These are phyloP conservation scores for Xylariaceae sp. DNA, from an alignment of 2,329 filamentous ascomycete genomes.

Conservation along the genomic window DNA sequence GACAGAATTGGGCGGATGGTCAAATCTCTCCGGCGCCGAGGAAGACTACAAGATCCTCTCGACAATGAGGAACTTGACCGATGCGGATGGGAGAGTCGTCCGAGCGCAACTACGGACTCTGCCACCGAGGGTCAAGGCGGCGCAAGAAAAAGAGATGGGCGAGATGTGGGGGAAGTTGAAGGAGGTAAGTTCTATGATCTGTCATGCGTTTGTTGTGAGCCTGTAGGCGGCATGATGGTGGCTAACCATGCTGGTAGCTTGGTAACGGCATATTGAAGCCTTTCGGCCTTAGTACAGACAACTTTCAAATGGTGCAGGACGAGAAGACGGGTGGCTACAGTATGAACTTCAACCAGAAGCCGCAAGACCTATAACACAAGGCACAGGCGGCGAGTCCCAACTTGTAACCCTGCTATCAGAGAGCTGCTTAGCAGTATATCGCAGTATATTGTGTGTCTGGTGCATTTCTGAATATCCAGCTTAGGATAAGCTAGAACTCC, in stretches of 20 bases:
- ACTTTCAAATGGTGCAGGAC: slow-evolving; percentile 93
- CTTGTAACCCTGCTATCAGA: too few relatives aligned
- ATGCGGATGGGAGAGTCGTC: slow-evolving; percentile 72
- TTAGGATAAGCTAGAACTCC: neutral
- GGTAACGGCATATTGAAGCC: slow-evolving; percentile 92
- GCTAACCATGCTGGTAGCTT: slow-evolving; percentile 54
- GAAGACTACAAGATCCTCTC: slow-evolving; percentile 79
- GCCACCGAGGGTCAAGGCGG: slow-evolving; percentile 72
- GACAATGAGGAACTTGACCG: slow-evolving; percentile 63
- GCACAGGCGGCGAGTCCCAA: neutral
- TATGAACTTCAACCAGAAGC: slow-evolving; percentile 76
- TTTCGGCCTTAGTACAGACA: slow-evolving; percentile 91
- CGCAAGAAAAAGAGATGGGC: slow-evolving; percentile 84
- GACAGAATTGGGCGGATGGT: slow-evolving; percentile 77
- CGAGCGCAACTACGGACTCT: slow-evolving; percentile 68
- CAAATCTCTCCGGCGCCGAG: slow-evolving; percentile 75
- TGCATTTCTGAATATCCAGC: neutral
- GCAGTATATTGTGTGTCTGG: too few relatives aligned
- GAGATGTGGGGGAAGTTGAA: slow-evolving; percentile 99
- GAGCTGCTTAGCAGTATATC: neutral
- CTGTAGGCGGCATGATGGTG: neutral
- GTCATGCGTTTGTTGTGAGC: neutral
- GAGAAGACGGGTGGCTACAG: slow-evolving; percentile 90
- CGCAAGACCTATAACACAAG: slow-evolving; percentile 17
- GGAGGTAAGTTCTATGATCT: slow-evolving; percentile 56